These are phyloP conservation scores for Erodium maritimum DNA, from an alignment of 345 rosid species.

Conservation along the genomic window DNA sequence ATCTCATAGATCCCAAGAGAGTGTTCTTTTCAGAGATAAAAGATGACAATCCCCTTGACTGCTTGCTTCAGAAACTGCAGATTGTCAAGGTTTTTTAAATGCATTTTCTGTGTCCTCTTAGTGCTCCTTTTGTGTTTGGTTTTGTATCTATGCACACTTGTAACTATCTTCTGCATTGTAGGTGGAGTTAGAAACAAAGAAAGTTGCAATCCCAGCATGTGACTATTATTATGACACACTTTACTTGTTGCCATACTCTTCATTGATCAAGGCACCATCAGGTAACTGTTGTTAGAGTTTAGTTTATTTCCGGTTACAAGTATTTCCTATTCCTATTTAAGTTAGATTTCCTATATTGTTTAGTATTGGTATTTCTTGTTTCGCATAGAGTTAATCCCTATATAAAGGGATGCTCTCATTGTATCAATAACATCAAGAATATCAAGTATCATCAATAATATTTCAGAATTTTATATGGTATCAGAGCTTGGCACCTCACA, in stretches of 20 bases:
- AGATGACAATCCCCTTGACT: conserved; percentile 42
- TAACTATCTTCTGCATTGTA: conserved; percentile 12
- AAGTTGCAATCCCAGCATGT: conserved; percentile 12
- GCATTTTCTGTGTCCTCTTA: not conserved
- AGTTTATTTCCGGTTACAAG: no score
- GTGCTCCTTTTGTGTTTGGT: not conserved
- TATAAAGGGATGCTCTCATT: no score
- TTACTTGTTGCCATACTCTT: conserved; percentile 39
- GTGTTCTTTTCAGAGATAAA: conserved; percentile 49
- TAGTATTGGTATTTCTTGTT: no score
- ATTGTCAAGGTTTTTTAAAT: conserved; percentile 33
- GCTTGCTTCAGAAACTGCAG: conserved; percentile 32
- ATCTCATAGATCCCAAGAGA: conserved; percentile 27
- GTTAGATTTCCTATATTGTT: no score
- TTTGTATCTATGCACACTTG: not conserved
- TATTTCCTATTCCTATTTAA: no score
- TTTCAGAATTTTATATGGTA: no score
- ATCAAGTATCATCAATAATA: no score
- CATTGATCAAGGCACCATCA: conserved; percentile 31
- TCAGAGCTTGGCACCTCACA: no score
- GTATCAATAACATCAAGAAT: no score
- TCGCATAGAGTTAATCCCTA: no score
- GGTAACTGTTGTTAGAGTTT: conserved; percentile 17
- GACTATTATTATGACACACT: conserved; percentile 54
- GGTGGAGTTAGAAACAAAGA: conserved; percentile 30